Evolutionary conservation across 1,284 basidiomycete species (phyloP), one percentile per base, ranked within the genome.

Genomic region (Gomphus bonarii): DNA sequence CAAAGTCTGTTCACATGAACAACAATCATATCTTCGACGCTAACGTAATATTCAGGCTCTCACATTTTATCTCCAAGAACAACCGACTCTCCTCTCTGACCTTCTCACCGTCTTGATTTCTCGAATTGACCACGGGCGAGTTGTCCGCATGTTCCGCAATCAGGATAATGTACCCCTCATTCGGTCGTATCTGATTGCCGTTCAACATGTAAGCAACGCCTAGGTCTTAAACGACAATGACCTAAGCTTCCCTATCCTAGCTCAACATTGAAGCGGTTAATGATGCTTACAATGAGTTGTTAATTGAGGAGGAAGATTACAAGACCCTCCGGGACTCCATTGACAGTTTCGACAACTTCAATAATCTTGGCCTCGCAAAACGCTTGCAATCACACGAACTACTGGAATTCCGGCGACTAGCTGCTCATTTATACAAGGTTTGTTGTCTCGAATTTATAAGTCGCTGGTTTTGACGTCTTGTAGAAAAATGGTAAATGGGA

Each of bases 271-370:
- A 95, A 65, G 91, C 94, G 18, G 93, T 99, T 67, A 99, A 99
- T 68, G 93, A 97, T 63, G 95, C 95, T 3, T 97, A 95, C 75
- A 97, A 98, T 68, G 91, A 94, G 65, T 75, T 99, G 35, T 77
- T 99, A 57, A 98, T 99, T 61, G 97, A 99, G 71, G 97, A 99
- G 72, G 97, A 99, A 72, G 95, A 99, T 70, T 94, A 93, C 75
- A 93, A 95, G 71, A 97, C 95, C 1, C 80, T 99, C 9, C 85
- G 97, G 12, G 93, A 93, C 67, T 94, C 91, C 22, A 93, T 99
- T 61, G 95, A 98, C 72, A 93, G 91, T 69, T 95, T 95, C 67
- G 94, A 98, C 73, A 97, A 97, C 73, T 99, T 97, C 76, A 92
- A 99, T 72, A 91, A 91, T 61, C 84, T 95, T 62, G 80, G 76